Conservation (phyloP, 164 flowering plant species). For the Echeveria elegans region DNA sequence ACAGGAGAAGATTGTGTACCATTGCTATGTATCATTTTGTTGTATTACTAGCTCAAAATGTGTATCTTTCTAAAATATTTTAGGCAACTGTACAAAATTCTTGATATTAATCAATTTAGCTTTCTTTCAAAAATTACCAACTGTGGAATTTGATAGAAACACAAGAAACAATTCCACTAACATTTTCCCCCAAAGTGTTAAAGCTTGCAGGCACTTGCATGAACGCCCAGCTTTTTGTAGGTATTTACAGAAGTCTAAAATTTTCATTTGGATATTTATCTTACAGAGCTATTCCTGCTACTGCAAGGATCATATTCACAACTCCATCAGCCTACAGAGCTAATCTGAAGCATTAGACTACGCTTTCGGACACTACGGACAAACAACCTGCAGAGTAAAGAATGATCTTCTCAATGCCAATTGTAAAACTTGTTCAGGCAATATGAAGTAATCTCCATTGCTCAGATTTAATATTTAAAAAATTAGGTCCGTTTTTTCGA, state of each 20-base stretch:
- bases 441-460: neutral
- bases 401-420: neutral
- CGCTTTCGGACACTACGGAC: constrained; percentile 86
- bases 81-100: neutral
- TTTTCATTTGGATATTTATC: neutral
- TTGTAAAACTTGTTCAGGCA: neutral
- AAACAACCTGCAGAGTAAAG: constrained; percentile 58
- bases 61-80: neutral
- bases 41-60: neutral
- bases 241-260: neutral
- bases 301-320: neutral
- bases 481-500: neutral
- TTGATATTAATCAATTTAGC: neutral
- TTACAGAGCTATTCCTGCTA: neutral
- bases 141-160: neutral
- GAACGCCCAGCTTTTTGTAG: neutral
- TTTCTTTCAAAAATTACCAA: neutral
- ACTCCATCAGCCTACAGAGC: neutral
- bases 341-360: constrained; percentile 15
- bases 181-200: neutral
- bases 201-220: neutral
- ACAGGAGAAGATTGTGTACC: neutral
- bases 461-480: neutral
- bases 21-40: neutral
- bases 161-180: neutral